phyloP scores from a whole-genome alignment of 768 basidiomycete genomes.

The Ramaria rubella region DNA sequence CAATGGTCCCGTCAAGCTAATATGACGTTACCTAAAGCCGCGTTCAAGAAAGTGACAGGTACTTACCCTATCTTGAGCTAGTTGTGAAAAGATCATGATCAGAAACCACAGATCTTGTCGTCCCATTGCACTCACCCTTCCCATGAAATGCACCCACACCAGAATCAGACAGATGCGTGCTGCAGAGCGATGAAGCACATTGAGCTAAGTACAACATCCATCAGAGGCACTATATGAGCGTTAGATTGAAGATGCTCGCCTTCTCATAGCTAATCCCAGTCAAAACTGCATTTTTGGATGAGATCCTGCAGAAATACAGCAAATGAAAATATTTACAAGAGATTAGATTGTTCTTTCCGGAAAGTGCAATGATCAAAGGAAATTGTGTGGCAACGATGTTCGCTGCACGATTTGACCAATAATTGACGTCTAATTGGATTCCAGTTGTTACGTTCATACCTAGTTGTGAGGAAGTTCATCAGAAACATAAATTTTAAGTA shows the following conservation, averaged over 20 bases:
- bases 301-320: not conserved
- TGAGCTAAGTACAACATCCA: slow-evolving; percentile 32
- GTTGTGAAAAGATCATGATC: not conserved
- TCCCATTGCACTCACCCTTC: slow-evolving; percentile 33
- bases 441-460: not conserved
- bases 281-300: slow-evolving; percentile 28
- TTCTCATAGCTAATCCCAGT: slow-evolving; percentile 45
- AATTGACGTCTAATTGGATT: not conserved
- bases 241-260: no score
- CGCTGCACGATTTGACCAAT: slow-evolving; percentile 34
- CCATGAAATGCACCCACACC: slow-evolving; percentile 42
- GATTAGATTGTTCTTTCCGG: slow-evolving; percentile 55
- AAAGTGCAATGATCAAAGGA: slow-evolving; percentile 50
- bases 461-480: not conserved
- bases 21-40: not conserved
- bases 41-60: not conserved
- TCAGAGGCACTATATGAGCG: no score
- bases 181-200: slow-evolving; percentile 41
- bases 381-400: slow-evolving; percentile 42
- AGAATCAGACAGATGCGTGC: slow-evolving; percentile 42
- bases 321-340: slow-evolving; percentile 29
- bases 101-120: not conserved
- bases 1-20: not conserved
- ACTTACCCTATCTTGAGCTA: not conserved
- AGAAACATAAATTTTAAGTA: slow-evolving; percentile 25